Base-by-base conservation (phyloP, 352 stramenopile species). In the Phytopythium delawarense region DNA sequence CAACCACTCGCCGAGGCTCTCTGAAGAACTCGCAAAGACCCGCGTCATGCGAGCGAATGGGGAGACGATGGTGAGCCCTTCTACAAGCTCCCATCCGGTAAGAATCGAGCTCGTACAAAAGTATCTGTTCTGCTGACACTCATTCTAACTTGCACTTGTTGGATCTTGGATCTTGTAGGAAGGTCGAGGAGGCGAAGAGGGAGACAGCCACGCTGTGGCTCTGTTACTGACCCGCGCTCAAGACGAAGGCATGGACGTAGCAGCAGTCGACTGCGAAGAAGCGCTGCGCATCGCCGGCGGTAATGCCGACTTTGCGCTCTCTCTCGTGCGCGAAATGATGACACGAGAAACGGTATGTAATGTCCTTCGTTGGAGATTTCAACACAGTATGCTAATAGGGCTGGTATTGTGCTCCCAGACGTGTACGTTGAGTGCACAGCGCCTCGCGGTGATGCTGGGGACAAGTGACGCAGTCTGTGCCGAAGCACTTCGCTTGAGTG, bases 401-500 rank as follows among this genome's bases (percentile, higher is more conserved):
- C 0, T 45, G 2, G 15, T 23, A 48, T 32, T 49, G 20, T 50
- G 15, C 13, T 42, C 2, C 20, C 60, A 70, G 42, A 61, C 65
- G 21, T 75, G 88, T 50, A 54, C 76, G 25, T 53, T 62, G 37
- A 79, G 66, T 40, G 81, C 84, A 9, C 70, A 69, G 18, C 80
- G 81, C 18, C 71, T 94, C 34, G 75, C 84, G 4, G 62, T 61
- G 34, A 66, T 88, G 28, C 55, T 94, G 0, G 76, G 74, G 13
- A 75, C 75, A 49, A 71, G 73, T 34, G 69, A 87, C 39, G 44
- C 71, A n/a, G 63, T 79, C 7, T 94, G 84, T 51, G 74, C 74
- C 11, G 72, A 90, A 50, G 82, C 81, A 0, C 65, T 94, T 45
- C 73, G 67, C 4, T 71, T 82, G 51, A 82, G 71, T 15, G 66